A percentile compares a stretch with the other conserved stretches of the same genome.
Conservation (phyloP, 2,329 filamentous ascomycete genomes). For the Ophiostoma triangulosporum region DNA sequence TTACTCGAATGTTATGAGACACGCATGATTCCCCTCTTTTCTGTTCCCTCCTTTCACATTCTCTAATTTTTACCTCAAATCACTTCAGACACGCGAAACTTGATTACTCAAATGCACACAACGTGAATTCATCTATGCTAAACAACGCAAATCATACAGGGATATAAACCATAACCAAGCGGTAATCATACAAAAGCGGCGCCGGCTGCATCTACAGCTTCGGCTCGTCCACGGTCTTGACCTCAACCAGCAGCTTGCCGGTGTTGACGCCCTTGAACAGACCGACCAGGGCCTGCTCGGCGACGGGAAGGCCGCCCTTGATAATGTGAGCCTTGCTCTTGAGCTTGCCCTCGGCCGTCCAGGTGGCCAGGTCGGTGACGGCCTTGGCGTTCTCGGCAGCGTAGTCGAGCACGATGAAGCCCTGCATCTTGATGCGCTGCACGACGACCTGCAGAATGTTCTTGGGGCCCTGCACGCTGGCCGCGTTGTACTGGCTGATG, state of each 20-base stretch:
- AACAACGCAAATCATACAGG: neutral
- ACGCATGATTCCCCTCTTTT: neutral
- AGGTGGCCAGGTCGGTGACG: slow-evolving; percentile 46
- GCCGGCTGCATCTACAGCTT: slow-evolving; percentile 12
- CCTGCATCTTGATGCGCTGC: slow-evolving; percentile 46
- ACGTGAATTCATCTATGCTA: neutral
- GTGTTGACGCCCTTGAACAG: slow-evolving; percentile 59
- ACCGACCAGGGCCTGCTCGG: slow-evolving; percentile 48
- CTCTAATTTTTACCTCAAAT: too few relatives aligned
- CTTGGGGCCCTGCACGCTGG: slow-evolving; percentile 40
- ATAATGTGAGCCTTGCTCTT: slow-evolving; percentile 59
- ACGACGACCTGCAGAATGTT: slow-evolving; percentile 18
- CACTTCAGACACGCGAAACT: too few relatives aligned
- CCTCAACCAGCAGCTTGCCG: slow-evolving; percentile 22
- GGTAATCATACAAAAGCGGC: neutral
- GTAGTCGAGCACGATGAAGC: slow-evolving; percentile 62
- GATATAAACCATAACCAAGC: neutral
- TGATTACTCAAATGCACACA: neutral
- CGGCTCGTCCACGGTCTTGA: slow-evolving; percentile 14
- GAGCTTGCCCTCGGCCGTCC: slow-evolving; percentile 59
- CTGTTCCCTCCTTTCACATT: neutral
- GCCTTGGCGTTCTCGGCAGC: slow-evolving; percentile 42
- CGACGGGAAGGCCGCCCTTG: slow-evolving; percentile 50
- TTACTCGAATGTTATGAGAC: neutral
- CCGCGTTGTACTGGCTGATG: slow-evolving; percentile 56